Percentiles rank a stretch among this genome's conserved stretches.
These are phyloP conservation scores for Pelargonium fulgidum DNA, from an alignment of 441 rosid genomes.

Conservation along the genomic window DNA sequence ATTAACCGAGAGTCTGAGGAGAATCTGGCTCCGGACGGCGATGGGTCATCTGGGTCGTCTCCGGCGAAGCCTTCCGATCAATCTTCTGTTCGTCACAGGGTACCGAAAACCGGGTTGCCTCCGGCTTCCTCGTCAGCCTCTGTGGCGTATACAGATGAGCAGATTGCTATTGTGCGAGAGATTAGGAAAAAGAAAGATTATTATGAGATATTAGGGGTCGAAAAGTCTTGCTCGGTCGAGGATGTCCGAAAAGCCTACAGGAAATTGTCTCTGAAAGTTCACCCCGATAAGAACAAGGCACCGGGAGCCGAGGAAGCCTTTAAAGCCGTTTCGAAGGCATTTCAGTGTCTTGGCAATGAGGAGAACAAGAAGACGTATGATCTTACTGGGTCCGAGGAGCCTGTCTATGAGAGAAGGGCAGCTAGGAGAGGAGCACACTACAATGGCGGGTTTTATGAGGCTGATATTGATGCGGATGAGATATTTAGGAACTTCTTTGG, in stretches of 20 bases:
- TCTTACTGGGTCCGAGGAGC: conserved; percentile 70
- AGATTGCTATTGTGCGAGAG: conserved; percentile 57
- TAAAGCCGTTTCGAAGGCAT: conserved; percentile 78
- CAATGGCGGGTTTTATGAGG: conserved; percentile 59
- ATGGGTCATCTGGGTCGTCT: conserved; percentile 24
- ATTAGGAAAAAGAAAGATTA: conserved; percentile 76
- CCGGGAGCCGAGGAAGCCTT: conserved; percentile 94
- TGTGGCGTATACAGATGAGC: conserved; percentile 59
- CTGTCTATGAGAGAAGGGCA: conserved; percentile 45
- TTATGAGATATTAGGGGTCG: conserved; percentile 72
- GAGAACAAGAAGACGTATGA: conserved; percentile 65
- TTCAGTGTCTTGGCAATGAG: conserved; percentile 73
- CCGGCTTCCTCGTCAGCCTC: conserved; percentile 37
- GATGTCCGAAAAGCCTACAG: conserved; percentile 79
- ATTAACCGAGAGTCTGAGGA: conserved; percentile 28
- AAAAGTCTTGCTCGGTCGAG: conserved; percentile 51
- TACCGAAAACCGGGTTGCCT: conserved; percentile 28
- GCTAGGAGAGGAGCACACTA: conserved; percentile 34
- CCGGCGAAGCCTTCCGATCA: conserved; percentile 36
- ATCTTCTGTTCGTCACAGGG: conserved; percentile 57
- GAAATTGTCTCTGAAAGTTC: conserved; percentile 79
- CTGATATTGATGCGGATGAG: conserved; percentile 83
- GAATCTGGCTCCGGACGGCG: conserved; percentile 16
- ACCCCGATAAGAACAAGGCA: conserved; percentile 90
- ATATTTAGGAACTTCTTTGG: conserved; percentile 83